Conservation (phyloP, 2,329 filamentous ascomycete genomes). For the Penicillium griseofulvum region DNA sequence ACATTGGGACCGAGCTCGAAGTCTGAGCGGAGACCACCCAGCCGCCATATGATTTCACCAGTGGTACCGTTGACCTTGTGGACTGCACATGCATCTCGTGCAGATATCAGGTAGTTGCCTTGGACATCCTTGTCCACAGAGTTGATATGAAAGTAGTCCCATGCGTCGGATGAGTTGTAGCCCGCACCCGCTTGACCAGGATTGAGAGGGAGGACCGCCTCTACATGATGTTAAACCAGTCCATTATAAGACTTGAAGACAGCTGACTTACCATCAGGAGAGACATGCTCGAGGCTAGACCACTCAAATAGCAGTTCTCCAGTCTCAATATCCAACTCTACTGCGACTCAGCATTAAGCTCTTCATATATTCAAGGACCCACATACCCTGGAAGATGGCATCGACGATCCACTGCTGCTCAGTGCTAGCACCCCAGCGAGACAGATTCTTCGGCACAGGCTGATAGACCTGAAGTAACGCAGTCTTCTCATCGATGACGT, state of each 20-base stretch:
- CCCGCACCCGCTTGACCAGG: slow-evolving; percentile 45
- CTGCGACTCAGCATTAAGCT: neutral
- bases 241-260: neutral
- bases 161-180: slow-evolving; percentile 41
- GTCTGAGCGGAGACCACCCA: slow-evolving; percentile 46
- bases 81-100: slow-evolving; percentile 46
- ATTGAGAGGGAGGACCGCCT: slow-evolving; percentile 48
- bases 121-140: slow-evolving; percentile 40
- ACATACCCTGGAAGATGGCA: slow-evolving; percentile 52
- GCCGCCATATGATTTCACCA: slow-evolving; percentile 50
- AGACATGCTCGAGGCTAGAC: slow-evolving; percentile 57
- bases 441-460: slow-evolving; percentile 48
- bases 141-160: slow-evolving; percentile 55
- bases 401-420: slow-evolving; percentile 58
- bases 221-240: slow-evolving; percentile 24
- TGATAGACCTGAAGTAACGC: slow-evolving; percentile 56
- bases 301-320: slow-evolving; percentile 59
- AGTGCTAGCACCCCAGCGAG: slow-evolving; percentile 45
- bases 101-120: slow-evolving; percentile 51
- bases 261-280: slow-evolving; percentile 45
- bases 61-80: slow-evolving; percentile 50
- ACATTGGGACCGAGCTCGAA: slow-evolving; percentile 46
- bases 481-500: slow-evolving; percentile 53
- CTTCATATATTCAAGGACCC: slow-evolving; percentile 8
- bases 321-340: slow-evolving; percentile 51